These are phyloP conservation scores for Grigorovia transvaalensis DNA, from an alignment of 805 yeast species.

Conservation along the genomic window DNA sequence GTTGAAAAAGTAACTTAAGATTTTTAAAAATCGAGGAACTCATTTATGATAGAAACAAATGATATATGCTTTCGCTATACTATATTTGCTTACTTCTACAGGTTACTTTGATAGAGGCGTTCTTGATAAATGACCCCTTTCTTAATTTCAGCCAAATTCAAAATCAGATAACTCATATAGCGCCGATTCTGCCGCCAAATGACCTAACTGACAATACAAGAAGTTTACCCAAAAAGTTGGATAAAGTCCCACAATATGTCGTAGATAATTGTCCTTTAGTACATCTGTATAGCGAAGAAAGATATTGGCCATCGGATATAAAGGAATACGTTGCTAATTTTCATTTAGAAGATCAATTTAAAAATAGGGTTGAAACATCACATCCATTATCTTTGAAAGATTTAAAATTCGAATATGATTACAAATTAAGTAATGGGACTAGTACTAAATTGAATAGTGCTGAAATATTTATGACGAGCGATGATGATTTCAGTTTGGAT, in stretches of 20 bases:
- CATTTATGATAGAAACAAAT: no score
- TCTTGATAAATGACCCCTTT: not conserved
- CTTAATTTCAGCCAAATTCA: not conserved
- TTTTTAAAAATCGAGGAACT: no score
- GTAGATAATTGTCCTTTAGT: slow-evolving; percentile 66
- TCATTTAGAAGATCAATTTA: slow-evolving; percentile 43
- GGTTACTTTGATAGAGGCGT: not conserved
- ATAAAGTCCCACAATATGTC: slow-evolving; percentile 53
- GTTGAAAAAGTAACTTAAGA: no score
- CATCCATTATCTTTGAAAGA: slow-evolving; percentile 23
- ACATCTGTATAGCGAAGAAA: slow-evolving; percentile 80
- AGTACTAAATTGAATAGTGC: slow-evolving; percentile 16
- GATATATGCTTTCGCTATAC: not conserved
- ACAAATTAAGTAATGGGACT: slow-evolving; percentile 6
- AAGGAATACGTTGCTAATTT: slow-evolving; percentile 58
- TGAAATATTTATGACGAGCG: slow-evolving; percentile 50
- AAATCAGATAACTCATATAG: slow-evolving; percentile 4
- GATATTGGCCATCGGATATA: slow-evolving; percentile 77
- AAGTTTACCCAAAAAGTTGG: slow-evolving; percentile 25
- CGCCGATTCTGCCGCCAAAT: slow-evolving; percentile 22
- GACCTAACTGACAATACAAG: slow-evolving; percentile 20
- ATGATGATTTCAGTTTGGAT: slow-evolving; percentile 55
- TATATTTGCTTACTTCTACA: not conserved
- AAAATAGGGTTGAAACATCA: slow-evolving; percentile 22
- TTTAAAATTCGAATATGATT: slow-evolving; percentile 8